These are phyloP conservation scores for Trichoderma asperelloides DNA, from an alignment of 495 filamentous ascomycete genomes.

Conservation along the genomic window DNA sequence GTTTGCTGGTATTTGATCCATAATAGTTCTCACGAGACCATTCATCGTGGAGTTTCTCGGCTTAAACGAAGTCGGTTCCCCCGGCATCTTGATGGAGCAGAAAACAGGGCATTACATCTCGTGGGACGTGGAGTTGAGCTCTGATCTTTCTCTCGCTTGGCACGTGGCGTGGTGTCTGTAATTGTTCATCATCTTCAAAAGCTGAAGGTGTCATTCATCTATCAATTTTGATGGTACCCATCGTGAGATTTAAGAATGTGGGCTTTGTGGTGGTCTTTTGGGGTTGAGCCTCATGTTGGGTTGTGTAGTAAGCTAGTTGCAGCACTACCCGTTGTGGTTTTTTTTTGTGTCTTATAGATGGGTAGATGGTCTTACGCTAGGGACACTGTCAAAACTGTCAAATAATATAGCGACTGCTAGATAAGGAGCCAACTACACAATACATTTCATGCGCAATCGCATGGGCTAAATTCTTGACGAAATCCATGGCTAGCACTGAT, in stretches of 20 bases:
- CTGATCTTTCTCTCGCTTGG: not conserved
- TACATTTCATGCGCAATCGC: too few species aligned
- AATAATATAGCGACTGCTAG: too few species aligned
- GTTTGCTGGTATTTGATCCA: not conserved
- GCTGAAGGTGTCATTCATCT: not conserved
- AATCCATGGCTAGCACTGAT: too few species aligned
- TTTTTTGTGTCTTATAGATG: too few species aligned
- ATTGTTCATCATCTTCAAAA: not conserved
- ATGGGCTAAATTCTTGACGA: too few species aligned
- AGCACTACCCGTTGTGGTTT: too few species aligned
- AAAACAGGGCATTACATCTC: not conserved
- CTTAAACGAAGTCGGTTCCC: not conserved
- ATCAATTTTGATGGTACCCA: not conserved
- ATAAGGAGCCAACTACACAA: too few species aligned
- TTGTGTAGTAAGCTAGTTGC: too few species aligned
- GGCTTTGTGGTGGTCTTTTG: not conserved
- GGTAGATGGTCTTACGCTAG: too few species aligned
- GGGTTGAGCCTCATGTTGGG: not conserved
- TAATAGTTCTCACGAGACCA: not conserved
- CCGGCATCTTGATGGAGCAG: not conserved
- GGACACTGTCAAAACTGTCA: too few species aligned
- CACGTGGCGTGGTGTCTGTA: not conserved
- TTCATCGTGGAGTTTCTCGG: not conserved
- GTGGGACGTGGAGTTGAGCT: not conserved
- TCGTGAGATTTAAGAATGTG: not conserved